phyloP scores from a whole-genome alignment of 169 alveolate species.

The Cryptosporidium canis region DNA sequence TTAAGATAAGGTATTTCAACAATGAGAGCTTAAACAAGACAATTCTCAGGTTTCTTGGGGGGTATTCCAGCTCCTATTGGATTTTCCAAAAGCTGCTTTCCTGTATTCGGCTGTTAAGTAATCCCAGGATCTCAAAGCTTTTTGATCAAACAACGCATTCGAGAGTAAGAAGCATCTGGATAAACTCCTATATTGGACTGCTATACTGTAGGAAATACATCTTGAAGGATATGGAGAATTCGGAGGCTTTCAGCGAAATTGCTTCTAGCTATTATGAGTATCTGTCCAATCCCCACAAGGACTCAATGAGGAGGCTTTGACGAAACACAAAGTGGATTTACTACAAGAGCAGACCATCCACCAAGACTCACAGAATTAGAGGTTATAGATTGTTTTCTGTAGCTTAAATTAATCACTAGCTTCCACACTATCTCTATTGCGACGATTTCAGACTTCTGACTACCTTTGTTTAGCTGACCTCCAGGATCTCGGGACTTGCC shows the following conservation, averaged over 20 bases:
- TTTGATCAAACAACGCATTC: not conserved
- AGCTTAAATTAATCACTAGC: no score
- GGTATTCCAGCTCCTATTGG: conserved; percentile 20
- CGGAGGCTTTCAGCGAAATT: not conserved
- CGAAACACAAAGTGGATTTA: no score
- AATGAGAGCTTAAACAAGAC: not conserved
- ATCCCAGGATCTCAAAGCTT: not conserved
- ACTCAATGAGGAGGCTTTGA: no score
- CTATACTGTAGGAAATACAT: not conserved
- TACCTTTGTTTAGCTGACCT: no score
- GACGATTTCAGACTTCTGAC: no score
- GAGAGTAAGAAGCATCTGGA: not conserved
- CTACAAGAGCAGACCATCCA: no score
- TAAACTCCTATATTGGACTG: conserved; percentile 19
- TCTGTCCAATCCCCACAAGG: not conserved
- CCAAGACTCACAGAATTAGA: no score
- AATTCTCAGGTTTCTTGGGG: conserved; percentile 34
- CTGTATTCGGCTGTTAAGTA: not conserved
- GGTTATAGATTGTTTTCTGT: no score
- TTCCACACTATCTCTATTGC: no score
- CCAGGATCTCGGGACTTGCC: no score
- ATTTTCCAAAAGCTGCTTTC: not conserved
- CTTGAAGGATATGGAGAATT: not conserved
- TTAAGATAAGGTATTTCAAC: not conserved
- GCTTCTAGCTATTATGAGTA: not conserved